phyloP scores from a whole-genome alignment of 192 early-diverging fungal genomes.

The Podila epigama region DNA sequence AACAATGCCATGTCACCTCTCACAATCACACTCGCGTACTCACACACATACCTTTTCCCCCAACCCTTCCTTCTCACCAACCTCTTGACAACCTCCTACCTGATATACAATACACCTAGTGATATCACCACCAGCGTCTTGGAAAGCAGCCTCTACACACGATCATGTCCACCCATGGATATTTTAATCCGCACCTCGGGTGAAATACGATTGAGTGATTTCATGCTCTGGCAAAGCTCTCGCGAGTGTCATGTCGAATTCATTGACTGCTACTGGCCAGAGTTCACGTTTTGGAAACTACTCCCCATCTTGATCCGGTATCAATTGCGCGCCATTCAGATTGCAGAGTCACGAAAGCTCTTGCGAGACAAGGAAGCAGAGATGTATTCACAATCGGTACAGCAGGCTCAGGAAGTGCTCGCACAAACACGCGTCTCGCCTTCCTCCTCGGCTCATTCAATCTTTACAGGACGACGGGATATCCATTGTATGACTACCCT shows the following conservation, averaged over 20 bases:
- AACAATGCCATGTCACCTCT: not conserved
- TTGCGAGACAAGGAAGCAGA: conserved; percentile 3
- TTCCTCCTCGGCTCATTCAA: too few relatives aligned
- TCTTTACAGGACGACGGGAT: too few relatives aligned
- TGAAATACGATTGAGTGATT: conserved; percentile 95
- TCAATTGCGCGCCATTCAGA: conserved; percentile 59
- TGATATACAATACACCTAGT: conserved; percentile 35
- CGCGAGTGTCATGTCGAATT: conserved; percentile 84
- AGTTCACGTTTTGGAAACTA: conserved; percentile 91
- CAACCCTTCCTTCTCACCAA: not conserved
- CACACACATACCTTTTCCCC: not conserved
- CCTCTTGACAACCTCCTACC: not conserved
- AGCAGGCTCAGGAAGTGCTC: too few relatives aligned
- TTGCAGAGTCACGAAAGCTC: conserved; percentile 10
- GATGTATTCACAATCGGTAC: not conserved
- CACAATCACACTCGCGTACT: not conserved
- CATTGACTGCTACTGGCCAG: conserved; percentile 92
- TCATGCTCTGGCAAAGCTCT: conserved; percentile 88
- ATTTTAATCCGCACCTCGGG: conserved; percentile 93
- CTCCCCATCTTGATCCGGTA: conserved; percentile 82
- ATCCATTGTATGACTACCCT: too few relatives aligned
- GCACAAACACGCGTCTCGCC: too few relatives aligned
- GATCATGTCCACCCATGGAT: conserved; percentile 76
- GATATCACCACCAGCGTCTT: conserved; percentile 71
- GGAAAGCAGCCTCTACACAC: conserved; percentile 69